These are phyloP conservation scores for Diaporthe nobilis DNA, from an alignment of 2,329 filamentous ascomycete species.

Conservation along the genomic window DNA sequence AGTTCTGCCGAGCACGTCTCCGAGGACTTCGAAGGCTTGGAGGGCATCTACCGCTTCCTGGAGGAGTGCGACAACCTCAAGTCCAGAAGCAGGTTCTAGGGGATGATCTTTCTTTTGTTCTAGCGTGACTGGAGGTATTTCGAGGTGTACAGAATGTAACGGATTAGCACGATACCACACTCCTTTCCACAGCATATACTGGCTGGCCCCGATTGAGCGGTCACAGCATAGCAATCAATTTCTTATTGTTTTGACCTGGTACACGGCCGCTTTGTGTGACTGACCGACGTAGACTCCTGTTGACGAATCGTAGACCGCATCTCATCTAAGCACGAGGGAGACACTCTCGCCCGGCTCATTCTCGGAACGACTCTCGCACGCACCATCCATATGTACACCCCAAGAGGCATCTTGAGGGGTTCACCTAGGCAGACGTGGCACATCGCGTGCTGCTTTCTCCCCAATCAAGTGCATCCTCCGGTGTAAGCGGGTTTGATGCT, in stretches of 20 bases:
- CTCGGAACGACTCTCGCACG: neutral
- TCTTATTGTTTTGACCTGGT: neutral
- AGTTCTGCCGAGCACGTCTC: conserved; percentile 61
- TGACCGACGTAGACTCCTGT: neutral
- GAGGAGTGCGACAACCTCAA: conserved; percentile 67
- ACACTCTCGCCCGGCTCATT: neutral
- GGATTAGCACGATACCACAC: conserved; percentile 38
- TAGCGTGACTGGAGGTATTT: neutral
- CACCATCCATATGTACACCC: no score
- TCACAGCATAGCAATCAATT: conserved; percentile 34
- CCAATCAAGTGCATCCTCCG: neutral
- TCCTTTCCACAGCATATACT: conserved; percentile 34
- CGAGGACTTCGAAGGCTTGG: conserved; percentile 67
- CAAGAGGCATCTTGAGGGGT: neutral
- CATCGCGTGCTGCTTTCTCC: neutral
- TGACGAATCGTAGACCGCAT: neutral
- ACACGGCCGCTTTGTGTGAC: neutral
- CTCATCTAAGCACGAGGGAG: neutral
- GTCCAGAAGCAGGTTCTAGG: conserved; percentile 33
- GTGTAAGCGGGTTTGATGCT: neutral
- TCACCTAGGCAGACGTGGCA: neutral
- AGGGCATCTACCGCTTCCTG: conserved; percentile 71
- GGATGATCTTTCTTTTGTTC: conserved; percentile 24
- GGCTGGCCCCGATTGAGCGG: conserved; percentile 19
- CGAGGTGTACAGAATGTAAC: conserved; percentile 13